Evolutionary conservation across 1,284 basidiomycete genomes (phyloP).

Genomic region (Rhizoctonia solani): DNA sequence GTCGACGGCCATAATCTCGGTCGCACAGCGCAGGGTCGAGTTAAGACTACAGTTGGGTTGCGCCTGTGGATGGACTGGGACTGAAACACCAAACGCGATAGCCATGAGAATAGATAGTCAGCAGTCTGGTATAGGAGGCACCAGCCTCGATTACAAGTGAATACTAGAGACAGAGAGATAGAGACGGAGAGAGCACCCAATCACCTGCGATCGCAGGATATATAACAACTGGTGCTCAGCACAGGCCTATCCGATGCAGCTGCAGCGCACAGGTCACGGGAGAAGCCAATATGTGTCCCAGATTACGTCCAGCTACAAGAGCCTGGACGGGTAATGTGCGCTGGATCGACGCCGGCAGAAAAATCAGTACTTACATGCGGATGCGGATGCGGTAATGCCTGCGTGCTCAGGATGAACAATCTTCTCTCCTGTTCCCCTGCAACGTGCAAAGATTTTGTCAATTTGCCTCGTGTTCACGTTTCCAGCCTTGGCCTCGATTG

Average conservation of each 20-base stretch:
- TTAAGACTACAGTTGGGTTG: background rate
- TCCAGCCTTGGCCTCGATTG: background rate
- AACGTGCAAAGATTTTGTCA: background rate
- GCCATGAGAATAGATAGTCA: conserved; percentile 14
- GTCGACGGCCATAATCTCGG: conserved; percentile 24
- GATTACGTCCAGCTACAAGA: conserved; percentile 19
- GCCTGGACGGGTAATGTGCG: background rate
- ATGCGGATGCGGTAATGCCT: background rate
- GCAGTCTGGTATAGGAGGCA: too few species aligned
- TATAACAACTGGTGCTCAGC: background rate
- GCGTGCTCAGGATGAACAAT: conserved; percentile 1
- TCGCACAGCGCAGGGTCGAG: background rate
- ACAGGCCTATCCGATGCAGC: background rate
- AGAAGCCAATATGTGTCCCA: conserved; percentile 2
- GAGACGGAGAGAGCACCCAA: background rate
- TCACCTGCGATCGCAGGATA: background rate
- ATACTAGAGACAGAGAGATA: too few species aligned
- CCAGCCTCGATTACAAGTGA: too few species aligned
- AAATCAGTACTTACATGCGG: conserved; percentile 2
- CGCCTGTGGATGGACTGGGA: background rate
- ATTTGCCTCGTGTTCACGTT: conserved; percentile 10
- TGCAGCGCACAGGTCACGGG: background rate
- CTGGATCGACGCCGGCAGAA: conserved; percentile 15
- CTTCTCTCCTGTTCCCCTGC: background rate
- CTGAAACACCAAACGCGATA: conserved; percentile 19